Conservation (phyloP, 371 early-diverging fungal species). For the Mucor indicus region DNA sequence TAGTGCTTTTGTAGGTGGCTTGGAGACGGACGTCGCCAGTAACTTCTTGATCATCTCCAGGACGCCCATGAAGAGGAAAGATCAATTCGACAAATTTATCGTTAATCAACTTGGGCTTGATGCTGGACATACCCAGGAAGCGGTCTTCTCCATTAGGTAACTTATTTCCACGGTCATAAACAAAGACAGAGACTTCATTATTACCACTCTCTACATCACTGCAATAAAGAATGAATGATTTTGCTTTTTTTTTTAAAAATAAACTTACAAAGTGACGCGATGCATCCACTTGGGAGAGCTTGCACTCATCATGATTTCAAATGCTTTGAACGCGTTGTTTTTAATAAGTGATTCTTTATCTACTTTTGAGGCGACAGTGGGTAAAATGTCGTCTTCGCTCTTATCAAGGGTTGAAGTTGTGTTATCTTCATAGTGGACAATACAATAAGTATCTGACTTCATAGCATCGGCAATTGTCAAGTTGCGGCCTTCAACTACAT, state of each 20-base stretch:
- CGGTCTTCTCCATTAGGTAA: constrained; percentile 44
- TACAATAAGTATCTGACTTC: constrained; percentile 45
- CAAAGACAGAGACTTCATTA: constrained; percentile 58
- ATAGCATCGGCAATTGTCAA: constrained; percentile 37
- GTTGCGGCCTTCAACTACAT: constrained; percentile 48
- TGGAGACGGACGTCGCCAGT: constrained; percentile 70
- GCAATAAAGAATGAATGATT: background rate
- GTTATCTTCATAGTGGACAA: constrained; percentile 48
- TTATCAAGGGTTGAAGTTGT: constrained; percentile 37
- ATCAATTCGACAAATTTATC: constrained; percentile 67
- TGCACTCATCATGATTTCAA: constrained; percentile 44
- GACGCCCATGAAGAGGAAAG: constrained; percentile 53
- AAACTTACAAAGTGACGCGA: constrained; percentile 61
- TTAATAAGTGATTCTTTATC: no score
- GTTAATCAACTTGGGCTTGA: constrained; percentile 52
- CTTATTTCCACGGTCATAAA: constrained; percentile 60
- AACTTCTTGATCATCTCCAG: constrained; percentile 34
- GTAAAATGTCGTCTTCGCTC: constrained; percentile 12
- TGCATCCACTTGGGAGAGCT: constrained; percentile 65
- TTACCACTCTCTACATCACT: constrained; percentile 65
- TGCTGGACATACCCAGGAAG: constrained; percentile 64
- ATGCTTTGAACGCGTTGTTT: constrained; percentile 5
- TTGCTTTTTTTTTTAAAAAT: background rate
- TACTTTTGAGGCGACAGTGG: background rate
- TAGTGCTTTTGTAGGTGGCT: constrained; percentile 44